Evolutionary conservation across 169 alveolate species (phyloP), one percentile per base, ranked within the genome.

Genomic region (Eimeria acervulina): DNA sequence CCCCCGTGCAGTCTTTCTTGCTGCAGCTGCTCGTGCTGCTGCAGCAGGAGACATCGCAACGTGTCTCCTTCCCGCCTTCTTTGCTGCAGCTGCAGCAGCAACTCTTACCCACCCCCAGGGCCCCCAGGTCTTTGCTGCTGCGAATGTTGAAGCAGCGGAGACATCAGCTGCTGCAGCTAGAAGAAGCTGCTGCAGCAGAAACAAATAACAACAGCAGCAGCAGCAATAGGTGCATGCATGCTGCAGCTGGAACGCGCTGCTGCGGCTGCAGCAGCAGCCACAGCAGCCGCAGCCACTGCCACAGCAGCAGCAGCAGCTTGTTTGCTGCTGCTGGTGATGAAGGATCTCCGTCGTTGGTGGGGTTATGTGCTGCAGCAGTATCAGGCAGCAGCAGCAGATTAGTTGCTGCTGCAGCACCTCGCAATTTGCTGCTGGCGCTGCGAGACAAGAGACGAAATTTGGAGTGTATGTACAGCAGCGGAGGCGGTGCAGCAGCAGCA

Each of bases 1-100:
- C 85, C 6, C 85, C 85, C 23, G 47, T 74, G 26, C 15, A 52
- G 47, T 13, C 51, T 26, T 74, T 74, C 47, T 52, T 74, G 85
- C 85, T 74, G 85, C 85, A 74, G 55, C 85, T 74, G 51, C 51
- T 74, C 21, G 85, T 36, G 42, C 51, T 74, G 85, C 85, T 74
- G 81, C 81, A 68, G 85, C 42, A 74, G 85, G 80, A 33, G 80
- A 26, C 85, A 21, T 52, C 85, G 19, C 51, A 31, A n/a, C 55
- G 85, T 8, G 42, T 52, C 51, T 26, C 85, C 51, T 52, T 12
- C 40, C 23, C 51, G 55, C 51, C 23, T 8, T 74, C 85, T n/a
- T 36, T 74, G 85, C 85, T 33, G 42, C 85, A 74, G 85, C 51
- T 74, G 85, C 85, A 74, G 85, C 85, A 74, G 51, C 85, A 33